Evolutionary conservation across 371 early-diverging fungal species (phyloP).

Genomic region (Quaeritorhiza haematococci): DNA sequence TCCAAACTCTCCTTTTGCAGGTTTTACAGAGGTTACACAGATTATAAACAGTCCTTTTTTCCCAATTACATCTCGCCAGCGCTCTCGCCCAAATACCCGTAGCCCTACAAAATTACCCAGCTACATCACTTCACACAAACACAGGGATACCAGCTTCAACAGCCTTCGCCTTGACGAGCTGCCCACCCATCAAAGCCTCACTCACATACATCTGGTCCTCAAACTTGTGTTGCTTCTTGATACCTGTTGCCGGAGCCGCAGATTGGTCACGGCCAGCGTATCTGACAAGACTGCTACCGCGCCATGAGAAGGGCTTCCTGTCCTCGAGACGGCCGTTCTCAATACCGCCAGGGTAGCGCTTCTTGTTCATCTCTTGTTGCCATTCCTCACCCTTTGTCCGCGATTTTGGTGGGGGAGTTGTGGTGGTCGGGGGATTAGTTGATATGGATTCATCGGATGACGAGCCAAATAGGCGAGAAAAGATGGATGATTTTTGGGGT

Average conservation of each 20-base stretch:
- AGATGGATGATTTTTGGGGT: background rate
- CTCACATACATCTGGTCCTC: constrained; percentile 83
- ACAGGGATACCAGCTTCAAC: constrained; percentile 36
- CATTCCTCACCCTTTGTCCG: constrained; percentile 32
- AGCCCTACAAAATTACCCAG: too few species aligned
- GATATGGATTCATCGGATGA: background rate
- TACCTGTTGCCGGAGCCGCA: constrained; percentile 93
- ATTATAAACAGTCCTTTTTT: too few species aligned
- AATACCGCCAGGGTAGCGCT: constrained; percentile 38
- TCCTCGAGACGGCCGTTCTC: constrained; percentile 24
- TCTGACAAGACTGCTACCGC: constrained; percentile 46
- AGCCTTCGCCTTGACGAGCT: constrained; percentile 29
- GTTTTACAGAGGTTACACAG: too few species aligned
- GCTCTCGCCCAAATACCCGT: too few species aligned
- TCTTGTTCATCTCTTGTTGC: constrained; percentile 38
- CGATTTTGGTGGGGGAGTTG: background rate
- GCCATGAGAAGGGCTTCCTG: constrained; percentile 19
- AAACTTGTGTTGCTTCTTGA: constrained; percentile 91
- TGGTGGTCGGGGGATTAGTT: background rate
- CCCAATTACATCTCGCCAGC: too few species aligned
- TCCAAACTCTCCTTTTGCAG: too few species aligned
- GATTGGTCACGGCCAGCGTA: constrained; percentile 91
- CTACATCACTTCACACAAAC: too few species aligned
- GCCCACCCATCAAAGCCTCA: constrained; percentile 75
- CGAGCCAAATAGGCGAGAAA: constrained; percentile 8